phyloP scores from a whole-genome alignment of 2,329 filamentous ascomycete genomes.

The Trichoderma hamatum region DNA sequence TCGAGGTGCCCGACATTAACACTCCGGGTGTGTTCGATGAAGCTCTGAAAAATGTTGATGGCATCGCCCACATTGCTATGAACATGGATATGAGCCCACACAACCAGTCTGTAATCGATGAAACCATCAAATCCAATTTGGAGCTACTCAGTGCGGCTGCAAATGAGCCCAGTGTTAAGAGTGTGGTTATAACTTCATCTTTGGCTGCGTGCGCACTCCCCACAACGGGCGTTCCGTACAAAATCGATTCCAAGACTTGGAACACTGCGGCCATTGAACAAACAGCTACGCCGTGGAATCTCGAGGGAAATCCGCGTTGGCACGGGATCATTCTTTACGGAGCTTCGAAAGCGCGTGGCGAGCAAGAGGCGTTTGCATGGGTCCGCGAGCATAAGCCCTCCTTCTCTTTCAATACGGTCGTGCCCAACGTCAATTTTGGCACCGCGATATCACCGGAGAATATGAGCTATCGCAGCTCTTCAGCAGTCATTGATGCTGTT shows the following conservation, averaged over 20 bases:
- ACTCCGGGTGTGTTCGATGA: not conserved
- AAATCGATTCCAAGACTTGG: not conserved
- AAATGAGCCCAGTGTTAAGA: not conserved
- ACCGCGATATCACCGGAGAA: not conserved
- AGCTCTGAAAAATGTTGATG: not conserved
- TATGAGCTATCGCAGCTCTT: not conserved
- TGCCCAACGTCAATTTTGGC: not conserved
- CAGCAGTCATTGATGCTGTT: not conserved
- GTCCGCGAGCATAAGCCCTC: not conserved
- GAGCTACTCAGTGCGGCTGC: not conserved
- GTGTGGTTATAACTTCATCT: not conserved
- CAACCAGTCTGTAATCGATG: not conserved
- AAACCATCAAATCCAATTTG: not conserved
- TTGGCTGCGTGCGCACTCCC: not conserved
- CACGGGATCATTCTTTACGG: not conserved
- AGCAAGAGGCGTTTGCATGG: constrained; percentile 1
- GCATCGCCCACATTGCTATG: not conserved
- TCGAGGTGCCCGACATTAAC: not conserved
- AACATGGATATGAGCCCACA: not conserved
- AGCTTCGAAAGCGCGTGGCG: not conserved
- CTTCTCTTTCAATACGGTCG: not conserved
- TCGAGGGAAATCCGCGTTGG: not conserved
- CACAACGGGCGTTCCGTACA: not conserved
- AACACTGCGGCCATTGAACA: not conserved
- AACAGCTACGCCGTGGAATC: not conserved